Conservation (phyloP, 148 eudicot genomes). For the Rhododendron simsii region DNA sequence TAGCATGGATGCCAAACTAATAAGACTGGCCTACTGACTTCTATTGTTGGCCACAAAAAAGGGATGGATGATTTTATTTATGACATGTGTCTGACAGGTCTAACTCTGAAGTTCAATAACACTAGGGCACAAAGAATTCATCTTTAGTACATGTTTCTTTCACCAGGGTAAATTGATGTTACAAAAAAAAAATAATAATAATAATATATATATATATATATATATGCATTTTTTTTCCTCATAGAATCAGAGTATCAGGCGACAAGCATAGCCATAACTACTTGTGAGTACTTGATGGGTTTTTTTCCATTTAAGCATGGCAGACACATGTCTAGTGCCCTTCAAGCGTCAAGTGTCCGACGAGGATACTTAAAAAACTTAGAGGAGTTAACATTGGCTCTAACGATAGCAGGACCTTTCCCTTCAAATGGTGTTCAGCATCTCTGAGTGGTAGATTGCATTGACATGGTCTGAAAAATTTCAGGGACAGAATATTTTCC, state of each 20-base stretch:
- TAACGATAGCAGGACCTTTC: neutral
- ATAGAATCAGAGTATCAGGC: neutral
- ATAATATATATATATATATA: too few relatives aligned
- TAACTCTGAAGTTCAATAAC: neutral
- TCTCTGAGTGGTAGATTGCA: neutral
- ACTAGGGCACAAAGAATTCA: neutral
- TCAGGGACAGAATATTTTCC: neutral
- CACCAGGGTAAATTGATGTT: neutral
- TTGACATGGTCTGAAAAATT: neutral
- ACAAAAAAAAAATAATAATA: too few relatives aligned
- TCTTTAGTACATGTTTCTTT: neutral
- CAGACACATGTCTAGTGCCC: neutral
- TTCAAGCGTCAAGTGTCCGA: neutral
- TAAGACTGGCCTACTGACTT: neutral
- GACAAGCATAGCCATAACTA: neutral
- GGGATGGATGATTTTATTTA: neutral
- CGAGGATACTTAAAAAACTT: neutral
- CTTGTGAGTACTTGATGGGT: neutral
- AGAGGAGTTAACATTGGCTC: neutral
- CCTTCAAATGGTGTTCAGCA: neutral
- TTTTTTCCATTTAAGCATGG: neutral
- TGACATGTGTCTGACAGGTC: neutral
- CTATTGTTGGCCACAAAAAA: neutral
- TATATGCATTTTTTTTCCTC: neutral
- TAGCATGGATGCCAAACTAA: neutral